Base-by-base conservation (phyloP, 2,329 filamentous ascomycete genomes). In the Colletotrichum sp. region DNA sequence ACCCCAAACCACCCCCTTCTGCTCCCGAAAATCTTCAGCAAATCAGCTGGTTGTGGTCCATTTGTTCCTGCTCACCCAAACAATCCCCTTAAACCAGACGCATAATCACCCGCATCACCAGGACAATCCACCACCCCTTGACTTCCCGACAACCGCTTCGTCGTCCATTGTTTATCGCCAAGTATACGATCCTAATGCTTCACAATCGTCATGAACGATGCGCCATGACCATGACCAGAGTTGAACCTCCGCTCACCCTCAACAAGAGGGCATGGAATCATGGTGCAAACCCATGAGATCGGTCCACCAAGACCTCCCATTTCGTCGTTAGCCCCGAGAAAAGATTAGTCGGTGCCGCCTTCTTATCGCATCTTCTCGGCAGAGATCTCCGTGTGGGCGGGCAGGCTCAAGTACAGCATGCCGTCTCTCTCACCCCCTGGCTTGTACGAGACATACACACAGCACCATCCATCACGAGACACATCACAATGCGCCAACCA, bases 91-190 rank as follows among this genome's bases (percentile, higher is more conserved):
- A 12, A 2, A n/a, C 39, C 39, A 43, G 5, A 3, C 18, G 2
- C 39, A n/a, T 2, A 43, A 43, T n/a, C 39, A 3, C 39, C 5
- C 39, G 0, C 9, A 0, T 6, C 39, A 12, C 3, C 0, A 43
- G 1, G 18, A 43, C 39, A 10, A 1, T 2, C 39, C 8, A 18
- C 1, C 39, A n/a, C 8, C 2, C 36, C 39, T 2, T 4, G 16
- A 10, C 39, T 0, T n/a, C 39, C 5, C 18, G 9, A 43, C 18
- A 43, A 43, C 9, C 18, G 0, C 3, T 43, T 43, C 18, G 3
- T 10, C 18, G 39, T 12, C 39, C 39, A n/a, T 0, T 0, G 1
- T 10, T n/a, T n/a, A 9, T 43, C 10, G 43, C 10, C 10, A 7
- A 0, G 43, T 21, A 21, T 48, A n/a, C n/a, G n/a, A n/a, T n/a